Evolutionary conservation across 2,329 filamentous ascomycete species (phyloP).

Genomic region (Alternaria novae-zelandiae): DNA sequence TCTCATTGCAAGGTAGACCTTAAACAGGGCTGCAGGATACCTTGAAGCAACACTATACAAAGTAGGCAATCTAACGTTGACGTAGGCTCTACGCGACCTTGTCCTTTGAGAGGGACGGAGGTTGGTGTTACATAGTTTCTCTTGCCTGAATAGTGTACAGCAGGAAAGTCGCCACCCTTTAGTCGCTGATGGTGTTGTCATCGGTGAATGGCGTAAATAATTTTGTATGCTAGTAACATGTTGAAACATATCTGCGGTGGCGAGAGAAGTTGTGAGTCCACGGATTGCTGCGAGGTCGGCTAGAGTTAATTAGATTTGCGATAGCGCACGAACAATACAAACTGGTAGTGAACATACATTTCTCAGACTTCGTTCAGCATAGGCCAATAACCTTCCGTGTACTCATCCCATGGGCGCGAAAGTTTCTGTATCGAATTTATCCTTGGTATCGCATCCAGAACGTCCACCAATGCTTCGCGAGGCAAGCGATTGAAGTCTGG

Average conservation of each 20-base stretch:
- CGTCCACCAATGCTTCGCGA: neutral
- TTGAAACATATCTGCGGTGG: too few species aligned
- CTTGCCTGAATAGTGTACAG: neutral
- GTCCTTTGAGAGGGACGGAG: neutral
- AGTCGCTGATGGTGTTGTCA: too few species aligned
- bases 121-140: neutral
- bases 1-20: neutral
- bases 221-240: too few species aligned
- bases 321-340: too few species aligned
- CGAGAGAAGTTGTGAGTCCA: too few species aligned
- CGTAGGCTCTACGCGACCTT: neutral
- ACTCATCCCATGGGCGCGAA: neutral
- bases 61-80: neutral
- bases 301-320: too few species aligned
- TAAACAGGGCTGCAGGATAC: neutral
- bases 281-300: too few species aligned
- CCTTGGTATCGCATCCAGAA: neutral
- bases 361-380: neutral
- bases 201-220: too few species aligned
- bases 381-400: neutral
- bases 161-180: neutral
- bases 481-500: too few species aligned
- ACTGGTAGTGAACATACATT: neutral
- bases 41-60: neutral
- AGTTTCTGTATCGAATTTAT: too few species aligned